phyloP scores from a whole-genome alignment of 176 grass and related monocot genomes.

The Raddia guianensis region DNA sequence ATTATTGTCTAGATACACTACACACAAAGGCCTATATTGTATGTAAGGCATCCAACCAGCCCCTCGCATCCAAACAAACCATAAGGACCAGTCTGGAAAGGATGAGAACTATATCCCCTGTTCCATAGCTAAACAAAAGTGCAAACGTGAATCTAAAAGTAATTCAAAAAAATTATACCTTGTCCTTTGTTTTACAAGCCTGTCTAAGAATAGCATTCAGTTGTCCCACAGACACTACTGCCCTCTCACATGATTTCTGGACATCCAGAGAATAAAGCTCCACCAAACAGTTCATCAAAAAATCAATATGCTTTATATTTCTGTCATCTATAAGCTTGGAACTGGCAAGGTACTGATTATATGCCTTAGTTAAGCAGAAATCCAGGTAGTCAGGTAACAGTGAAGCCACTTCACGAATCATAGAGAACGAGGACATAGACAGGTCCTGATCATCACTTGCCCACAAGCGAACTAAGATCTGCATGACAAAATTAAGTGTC shows the following conservation, averaged over 20 bases:
- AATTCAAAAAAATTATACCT: slow-evolving; percentile 44
- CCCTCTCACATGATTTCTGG: slow-evolving; percentile 66
- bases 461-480: slow-evolving; percentile 87
- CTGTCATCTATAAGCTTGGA: slow-evolving; percentile 70
- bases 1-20: slow-evolving; percentile 22
- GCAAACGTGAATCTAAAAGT: slow-evolving; percentile 1
- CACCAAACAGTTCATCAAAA: slow-evolving; percentile 63
- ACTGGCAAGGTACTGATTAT: slow-evolving; percentile 71
- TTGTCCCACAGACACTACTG: slow-evolving; percentile 61
- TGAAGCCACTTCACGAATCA: slow-evolving; percentile 69
- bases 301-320: slow-evolving; percentile 66
- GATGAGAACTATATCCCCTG: slow-evolving; percentile 21
- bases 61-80: not conserved
- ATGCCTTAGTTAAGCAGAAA: slow-evolving; percentile 68
- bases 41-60: not conserved
- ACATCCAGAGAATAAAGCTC: slow-evolving; percentile 90
- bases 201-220: slow-evolving; percentile 68
- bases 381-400: slow-evolving; percentile 70
- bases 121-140: not conserved
- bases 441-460: slow-evolving; percentile 74
- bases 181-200: slow-evolving; percentile 71
- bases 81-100: not conserved
- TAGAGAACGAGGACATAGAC: slow-evolving; percentile 67
- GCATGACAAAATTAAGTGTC: slow-evolving; percentile 29
- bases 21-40: not conserved